Base-by-base conservation (phyloP, 164 flowering plant species). In the Malania oleifera region DNA sequence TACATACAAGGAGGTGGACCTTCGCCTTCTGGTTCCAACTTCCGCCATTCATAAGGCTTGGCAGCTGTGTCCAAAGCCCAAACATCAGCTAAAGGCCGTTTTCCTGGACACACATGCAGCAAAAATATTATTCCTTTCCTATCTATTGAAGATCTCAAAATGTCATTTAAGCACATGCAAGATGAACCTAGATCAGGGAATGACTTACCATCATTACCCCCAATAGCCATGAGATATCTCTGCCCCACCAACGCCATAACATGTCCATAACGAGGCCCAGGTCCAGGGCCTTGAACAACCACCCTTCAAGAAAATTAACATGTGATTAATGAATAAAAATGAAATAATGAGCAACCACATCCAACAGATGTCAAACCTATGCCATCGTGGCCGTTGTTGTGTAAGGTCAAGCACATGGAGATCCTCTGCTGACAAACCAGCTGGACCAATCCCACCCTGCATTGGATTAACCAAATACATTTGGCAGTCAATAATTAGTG, bases 1-100 rank as follows among this genome's bases (percentile, higher is more conserved):
- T 80, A 95, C 99, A 91, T 95, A 93, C 99, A 95, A 39, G 99
- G 97, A 56, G 99, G 99, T 54, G 99, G 99, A 59, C 99, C 99
- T 64, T 95, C 99, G 45, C 99, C 99, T 77, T 95, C 99, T n/a
- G 99, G 97, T 68, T 95, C 99, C 79, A 95, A 68, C 68, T 89
- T 95, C 65, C 97, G 77, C 99, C 99, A 95, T 72, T 95, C 99
- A 68, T 95, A 95, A 65, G 99, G 99, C 71, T 95, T 95, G 46
- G 99, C 99, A 68, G 99, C 99, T 45, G 99, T 95, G 70, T 95
- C 99, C 49, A 95, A 65, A 22, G 99, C 99, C 99, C 99, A 95
- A 41, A 95, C 99, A 84, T 95, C 99, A 70, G 99, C 97, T 69
- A 95, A 70, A 49, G 97, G 93, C 24, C 99, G 81, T 67, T 95